phyloP scores from a whole-genome alignment of 176 grass and related monocot genomes.

The Tuctoria greenei region DNA sequence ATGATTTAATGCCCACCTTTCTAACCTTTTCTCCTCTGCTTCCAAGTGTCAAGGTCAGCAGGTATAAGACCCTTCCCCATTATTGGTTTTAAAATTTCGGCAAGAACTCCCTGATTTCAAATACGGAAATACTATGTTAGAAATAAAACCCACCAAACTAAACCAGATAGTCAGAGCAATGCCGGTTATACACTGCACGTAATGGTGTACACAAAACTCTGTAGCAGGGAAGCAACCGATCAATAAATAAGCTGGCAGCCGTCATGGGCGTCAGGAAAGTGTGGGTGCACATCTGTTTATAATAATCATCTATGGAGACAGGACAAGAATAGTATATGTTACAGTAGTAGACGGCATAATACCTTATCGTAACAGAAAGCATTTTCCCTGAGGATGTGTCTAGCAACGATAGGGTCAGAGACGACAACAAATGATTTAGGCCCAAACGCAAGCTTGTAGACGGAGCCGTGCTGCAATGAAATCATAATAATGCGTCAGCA shows the following conservation, averaged over 20 bases:
- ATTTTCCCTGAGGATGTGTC: slow-evolving; percentile 88
- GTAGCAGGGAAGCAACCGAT: neutral
- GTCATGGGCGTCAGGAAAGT: neutral
- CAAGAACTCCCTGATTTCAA: slow-evolving; percentile 77
- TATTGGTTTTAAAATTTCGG: slow-evolving; percentile 98
- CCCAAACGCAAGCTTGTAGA: slow-evolving; percentile 96
- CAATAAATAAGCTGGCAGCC: neutral
- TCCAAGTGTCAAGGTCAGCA: slow-evolving; percentile 97
- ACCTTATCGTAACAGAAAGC: slow-evolving; percentile 97
- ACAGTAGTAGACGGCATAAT: slow-evolving; percentile 35
- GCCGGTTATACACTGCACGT: neutral
- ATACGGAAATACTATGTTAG: slow-evolving; percentile 35
- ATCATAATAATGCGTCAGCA: slow-evolving; percentile 17
- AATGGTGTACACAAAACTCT: slow-evolving; percentile 6
- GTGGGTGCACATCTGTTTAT: neutral
- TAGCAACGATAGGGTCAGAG: slow-evolving; percentile 91
- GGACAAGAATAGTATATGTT: neutral
- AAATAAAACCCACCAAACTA: slow-evolving; percentile 13
- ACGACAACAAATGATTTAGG: slow-evolving; percentile 97
- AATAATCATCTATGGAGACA: neutral
- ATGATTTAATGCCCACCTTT: slow-evolving; percentile 44
- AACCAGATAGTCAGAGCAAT: neutral
- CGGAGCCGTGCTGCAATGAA: slow-evolving; percentile 77
- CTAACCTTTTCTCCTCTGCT: slow-evolving; percentile 96
- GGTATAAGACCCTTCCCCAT: slow-evolving; percentile 99